Base-by-base conservation (phyloP, 2,329 filamentous ascomycete species). In the Diaporthe aspalathi region DNA sequence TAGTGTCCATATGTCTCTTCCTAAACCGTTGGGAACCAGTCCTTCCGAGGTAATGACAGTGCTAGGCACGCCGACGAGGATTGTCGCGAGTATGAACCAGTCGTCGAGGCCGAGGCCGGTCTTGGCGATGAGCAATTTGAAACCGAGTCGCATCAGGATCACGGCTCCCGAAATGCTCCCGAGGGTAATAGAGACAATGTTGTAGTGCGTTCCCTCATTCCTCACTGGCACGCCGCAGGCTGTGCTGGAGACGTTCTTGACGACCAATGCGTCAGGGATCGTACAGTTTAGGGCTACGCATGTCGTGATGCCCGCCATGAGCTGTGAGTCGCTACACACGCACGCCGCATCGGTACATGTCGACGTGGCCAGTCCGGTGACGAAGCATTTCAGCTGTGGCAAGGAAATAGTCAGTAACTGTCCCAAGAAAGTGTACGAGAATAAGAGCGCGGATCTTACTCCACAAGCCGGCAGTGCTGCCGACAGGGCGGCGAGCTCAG, bases 61-160 rank as follows among this genome's bases (percentile, higher is more conserved):
- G 69, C 75, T 78, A 6, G 80, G 77, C 3, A 78, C 74, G 45
- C 77, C 79, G 6, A 75, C 68, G 32, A 80, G 1, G 20, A 78
- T 60, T 1, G 78, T 76, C 1, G 74, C 71, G 16, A 81, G 54
- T 50, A 81, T 75, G 57, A 79, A 74, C 77, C 79, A 80, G 74
- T 83, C 82, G 73, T 83, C 81, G 17, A 81, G 70, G 5, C 75
- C 80, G 14, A 83, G 77, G 3, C 77, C 74, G 20, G 78, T 67
- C 29, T 78, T 80, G 1, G 77, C 74, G 1, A 76, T 70, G 16
- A 82, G 77, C 24, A 83, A 71, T 49, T 77, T 79, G 63, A 78
- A 79, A 5, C 74, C 73, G 12, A 84, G 77, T 20, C 84, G 84
- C n/a, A 81, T 72, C 8, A 79, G 70, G 38, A 85, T 76, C 60